Conservation (phyloP, 1,284 basidiomycete genomes). For the Sanghuangporus baumii region DNA sequence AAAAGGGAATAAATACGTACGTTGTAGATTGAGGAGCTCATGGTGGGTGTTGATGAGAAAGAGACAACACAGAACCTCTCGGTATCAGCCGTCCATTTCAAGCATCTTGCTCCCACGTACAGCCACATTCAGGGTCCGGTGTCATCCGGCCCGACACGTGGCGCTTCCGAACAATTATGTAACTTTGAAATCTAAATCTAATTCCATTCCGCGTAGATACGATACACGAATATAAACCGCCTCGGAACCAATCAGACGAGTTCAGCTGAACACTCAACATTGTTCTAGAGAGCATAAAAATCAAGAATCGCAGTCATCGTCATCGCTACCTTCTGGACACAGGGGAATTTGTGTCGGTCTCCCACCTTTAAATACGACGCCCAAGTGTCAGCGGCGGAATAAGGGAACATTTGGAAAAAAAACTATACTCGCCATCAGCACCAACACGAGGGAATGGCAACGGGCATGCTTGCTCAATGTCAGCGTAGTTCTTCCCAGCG, state of each 20-base stretch:
- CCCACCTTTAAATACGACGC: conserved; percentile 2
- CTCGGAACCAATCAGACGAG: no score
- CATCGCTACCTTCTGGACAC: conserved; percentile 13
- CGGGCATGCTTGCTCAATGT: conserved; percentile 16
- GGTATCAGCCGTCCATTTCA: neutral
- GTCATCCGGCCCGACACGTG: neutral
- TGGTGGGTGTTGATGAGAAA: conserved; percentile 16
- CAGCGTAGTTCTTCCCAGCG: conserved; percentile 12
- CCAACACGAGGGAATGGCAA: conserved; percentile 15
- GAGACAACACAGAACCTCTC: neutral
- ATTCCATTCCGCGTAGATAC: no score
- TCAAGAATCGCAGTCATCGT: neutral
- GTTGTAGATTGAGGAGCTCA: conserved; percentile 46
- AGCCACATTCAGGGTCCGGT: neutral
- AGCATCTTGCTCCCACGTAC: neutral
- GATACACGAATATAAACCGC: no score
- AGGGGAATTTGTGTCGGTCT: conserved; percentile 12
- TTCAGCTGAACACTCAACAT: no score
- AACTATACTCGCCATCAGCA: conserved; percentile 6
- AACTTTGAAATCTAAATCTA: no score
- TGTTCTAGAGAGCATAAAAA: no score
- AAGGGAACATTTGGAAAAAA: neutral
- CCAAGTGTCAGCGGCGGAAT: neutral
- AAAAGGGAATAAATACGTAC: conserved; percentile 27
- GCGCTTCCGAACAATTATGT: neutral